Evolutionary conservation across 768 basidiomycete genomes (phyloP).

Genomic region (Xerocomus spinulosus): DNA sequence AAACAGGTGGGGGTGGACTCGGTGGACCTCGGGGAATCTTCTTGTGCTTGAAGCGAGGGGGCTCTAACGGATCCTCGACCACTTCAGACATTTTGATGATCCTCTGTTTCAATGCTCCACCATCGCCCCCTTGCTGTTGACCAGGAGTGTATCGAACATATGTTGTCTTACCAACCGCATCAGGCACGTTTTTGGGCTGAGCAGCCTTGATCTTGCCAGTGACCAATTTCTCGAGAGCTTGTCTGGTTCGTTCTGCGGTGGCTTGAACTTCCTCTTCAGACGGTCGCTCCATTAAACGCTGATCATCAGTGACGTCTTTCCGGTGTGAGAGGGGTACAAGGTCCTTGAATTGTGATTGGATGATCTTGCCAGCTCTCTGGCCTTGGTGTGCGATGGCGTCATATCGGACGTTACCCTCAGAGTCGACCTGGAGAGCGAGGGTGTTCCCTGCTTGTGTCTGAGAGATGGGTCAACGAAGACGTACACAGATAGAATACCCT

Average conservation of each 20-base stretch:
- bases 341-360: conserved; percentile 97
- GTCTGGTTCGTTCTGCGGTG: conserved; percentile 88
- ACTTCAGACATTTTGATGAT: conserved; percentile 99
- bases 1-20: conserved; percentile 92
- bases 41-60: conserved; percentile 96
- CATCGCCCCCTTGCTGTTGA: conserved; percentile 64
- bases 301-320: conserved; percentile 76
- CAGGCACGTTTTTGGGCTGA: conserved; percentile 93
- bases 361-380: conserved; percentile 75
- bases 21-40: conserved; percentile 97
- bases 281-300: conserved; percentile 81
- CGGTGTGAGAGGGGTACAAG: conserved; percentile 89
- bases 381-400: conserved; percentile 97
- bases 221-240: conserved; percentile 89
- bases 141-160: conserved; percentile 98
- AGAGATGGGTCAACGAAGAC: neutral
- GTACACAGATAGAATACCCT: neutral
- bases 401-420: conserved; percentile 94
- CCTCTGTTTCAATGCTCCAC: conserved; percentile 71
- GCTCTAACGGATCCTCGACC: conserved; percentile 95
- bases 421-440: conserved; percentile 92
- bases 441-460: conserved; percentile 92
- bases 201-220: conserved; percentile 98
- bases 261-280: conserved; percentile 88
- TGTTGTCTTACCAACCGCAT: conserved; percentile 72